Evolutionary conservation across 768 basidiomycete genomes (phyloP), one percentile per base, ranked within the genome.

Genomic region (Mycena crocata): DNA sequence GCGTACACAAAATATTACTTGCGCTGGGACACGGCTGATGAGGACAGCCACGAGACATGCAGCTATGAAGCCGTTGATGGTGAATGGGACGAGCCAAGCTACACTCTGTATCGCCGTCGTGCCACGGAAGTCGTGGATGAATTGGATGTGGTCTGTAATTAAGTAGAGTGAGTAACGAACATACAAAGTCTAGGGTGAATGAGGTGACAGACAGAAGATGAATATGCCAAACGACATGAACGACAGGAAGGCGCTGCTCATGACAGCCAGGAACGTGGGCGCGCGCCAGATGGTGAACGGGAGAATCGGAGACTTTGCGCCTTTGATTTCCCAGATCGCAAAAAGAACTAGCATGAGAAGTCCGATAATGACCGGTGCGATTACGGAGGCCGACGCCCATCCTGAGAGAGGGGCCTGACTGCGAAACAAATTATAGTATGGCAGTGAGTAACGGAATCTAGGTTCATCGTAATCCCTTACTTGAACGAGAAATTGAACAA

Each of bases 191-290:
- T 8, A 9, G 35, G 35, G 35, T 28, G 5, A 28, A 19, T 44
- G 26, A 9, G 12, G 14, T n/a, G n/a, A n/a, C 37, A 31, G 31
- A 61, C 59, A 61, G 30, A 51, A 61, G 23, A 61, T 61, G 49
- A 61, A 61, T 5, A 61, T 40, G 6, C 59, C 59, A 34, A 61
- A 61, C 8, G 59, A 61, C 59, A 61, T 61, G 49, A 61, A 61
- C 10, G 59, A 61, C 7, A 61, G 49, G 19, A 61, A 51, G 2
- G 59, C 48, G 39, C 59, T 61, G 1, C 21, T 21, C 39, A 61
- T 61, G 8, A 61, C 59, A 9, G 59, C 59, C 37, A 61, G 59
- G 48, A 60, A 60, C 35, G 58, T 60, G 45, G 58, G 58, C 8
- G 48, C 50, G 14, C 26, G 40, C 59, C 59, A 61, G 30, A 61